Evolutionary conservation across 1,139 yeast species (phyloP).

Genomic region (Wickerhamiella pararugosa): DNA sequence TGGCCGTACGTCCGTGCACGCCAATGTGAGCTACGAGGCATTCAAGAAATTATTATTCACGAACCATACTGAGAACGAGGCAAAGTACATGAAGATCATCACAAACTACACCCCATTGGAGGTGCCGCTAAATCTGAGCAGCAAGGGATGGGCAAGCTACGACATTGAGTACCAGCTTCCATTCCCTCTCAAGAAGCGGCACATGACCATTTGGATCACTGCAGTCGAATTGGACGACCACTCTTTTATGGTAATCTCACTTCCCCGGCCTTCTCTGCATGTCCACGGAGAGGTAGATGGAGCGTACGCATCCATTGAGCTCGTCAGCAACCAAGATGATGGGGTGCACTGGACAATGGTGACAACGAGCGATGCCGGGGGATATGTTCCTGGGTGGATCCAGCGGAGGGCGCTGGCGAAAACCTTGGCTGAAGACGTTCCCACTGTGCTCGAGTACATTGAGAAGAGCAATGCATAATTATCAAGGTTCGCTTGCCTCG

Average conservation of each 20-base stretch:
- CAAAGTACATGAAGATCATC: slow-evolving; percentile 28
- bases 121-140: slow-evolving; percentile 8
- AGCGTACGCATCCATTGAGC: slow-evolving; percentile 45
- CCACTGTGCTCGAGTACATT: slow-evolving; percentile 18
- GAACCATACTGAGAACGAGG: slow-evolving; percentile 27
- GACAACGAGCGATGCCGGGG: slow-evolving; percentile 50
- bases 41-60: slow-evolving; percentile 20
- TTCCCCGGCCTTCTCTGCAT: slow-evolving; percentile 27
- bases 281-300: slow-evolving; percentile 19
- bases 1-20: slow-evolving; percentile 31
- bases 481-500: too few species aligned
- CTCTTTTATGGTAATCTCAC: slow-evolving; percentile 37
- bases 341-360: slow-evolving; percentile 50
- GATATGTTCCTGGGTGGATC: slow-evolving; percentile 48
- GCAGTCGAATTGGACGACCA: slow-evolving; percentile 26
- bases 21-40: slow-evolving; percentile 19
- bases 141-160: slow-evolving; percentile 13
- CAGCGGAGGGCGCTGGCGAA: slow-evolving; percentile 40
- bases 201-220: slow-evolving; percentile 45
- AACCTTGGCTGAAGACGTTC: slow-evolving; percentile 54
- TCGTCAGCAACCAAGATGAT: slow-evolving; percentile 28
- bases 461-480: background rate
- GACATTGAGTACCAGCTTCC: slow-evolving; percentile 35
- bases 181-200: slow-evolving; percentile 34
- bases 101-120: slow-evolving; percentile 22